Percentiles rank a stretch among this genome's conserved stretches.
Evolutionary conservation across 176 grass and related monocot genomes (phyloP).

Genomic region (Thinopyrum elongatum): DNA sequence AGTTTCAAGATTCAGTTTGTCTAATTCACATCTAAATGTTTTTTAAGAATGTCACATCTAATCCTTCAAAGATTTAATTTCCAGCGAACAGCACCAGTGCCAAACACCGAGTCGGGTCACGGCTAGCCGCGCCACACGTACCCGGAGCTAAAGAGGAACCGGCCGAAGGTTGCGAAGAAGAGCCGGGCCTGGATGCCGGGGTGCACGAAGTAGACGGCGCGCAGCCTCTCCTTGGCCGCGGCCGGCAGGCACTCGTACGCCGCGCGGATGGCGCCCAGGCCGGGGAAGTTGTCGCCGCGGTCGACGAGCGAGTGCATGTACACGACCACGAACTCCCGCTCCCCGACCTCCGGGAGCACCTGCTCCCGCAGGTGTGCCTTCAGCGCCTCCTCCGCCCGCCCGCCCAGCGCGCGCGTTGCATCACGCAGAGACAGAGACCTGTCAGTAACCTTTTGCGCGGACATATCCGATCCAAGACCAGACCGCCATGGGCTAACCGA

Average conservation of each 20-base stretch:
- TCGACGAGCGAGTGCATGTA: constrained; percentile 75
- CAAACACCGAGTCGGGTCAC: too few relatives aligned
- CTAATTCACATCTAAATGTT: too few relatives aligned
- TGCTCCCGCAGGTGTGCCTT: constrained; percentile 37
- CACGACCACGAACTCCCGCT: constrained; percentile 61
- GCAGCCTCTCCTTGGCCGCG: constrained; percentile 35
- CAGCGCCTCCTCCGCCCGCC: constrained; percentile 48
- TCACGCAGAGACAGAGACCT: background rate
- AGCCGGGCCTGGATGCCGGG: constrained; percentile 80
- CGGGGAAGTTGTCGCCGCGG: constrained; percentile 68
- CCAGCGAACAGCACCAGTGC: background rate
- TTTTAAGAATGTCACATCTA: too few relatives aligned
- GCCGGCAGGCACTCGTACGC: constrained; percentile 62
- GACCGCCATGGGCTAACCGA: background rate
- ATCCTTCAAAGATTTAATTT: background rate
- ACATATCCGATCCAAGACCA: background rate
- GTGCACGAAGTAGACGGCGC: constrained; percentile 87
- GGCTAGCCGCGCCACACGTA: background rate
- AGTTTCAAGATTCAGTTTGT: too few relatives aligned
- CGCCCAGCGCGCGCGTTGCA: constrained; percentile 61
- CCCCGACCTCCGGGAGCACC: constrained; percentile 50
- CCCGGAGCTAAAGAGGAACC: constrained; percentile 82
- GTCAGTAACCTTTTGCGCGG: background rate
- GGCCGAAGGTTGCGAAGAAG: constrained; percentile 81
- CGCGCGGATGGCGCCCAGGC: constrained; percentile 54